Conservation (phyloP, 768 basidiomycete genomes). For the Leccinum variicolor region DNA sequence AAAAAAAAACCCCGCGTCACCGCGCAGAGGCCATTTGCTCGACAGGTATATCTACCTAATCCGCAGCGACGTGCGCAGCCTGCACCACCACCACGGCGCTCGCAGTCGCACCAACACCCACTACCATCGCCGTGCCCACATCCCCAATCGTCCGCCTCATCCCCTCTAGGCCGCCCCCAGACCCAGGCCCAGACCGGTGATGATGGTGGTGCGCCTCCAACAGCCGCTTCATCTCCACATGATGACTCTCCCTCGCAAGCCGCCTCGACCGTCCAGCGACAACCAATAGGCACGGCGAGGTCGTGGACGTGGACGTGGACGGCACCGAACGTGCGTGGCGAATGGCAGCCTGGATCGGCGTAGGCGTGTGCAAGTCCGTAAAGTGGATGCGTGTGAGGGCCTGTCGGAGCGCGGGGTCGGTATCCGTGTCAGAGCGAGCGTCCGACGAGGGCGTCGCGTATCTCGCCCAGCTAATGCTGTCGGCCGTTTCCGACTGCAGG, state of each 20-base stretch:
- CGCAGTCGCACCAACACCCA: conserved; percentile 50
- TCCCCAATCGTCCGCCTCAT: conserved; percentile 85
- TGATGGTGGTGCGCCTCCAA: conserved; percentile 39
- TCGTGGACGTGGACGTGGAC: not conserved
- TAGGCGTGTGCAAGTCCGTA: conserved; percentile 48
- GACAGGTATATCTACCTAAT: not conserved
- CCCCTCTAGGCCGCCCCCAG: conserved; percentile 8
- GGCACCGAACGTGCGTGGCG: conserved; percentile 36
- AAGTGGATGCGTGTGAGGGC: conserved; percentile 65
- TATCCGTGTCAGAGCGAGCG: not conserved
- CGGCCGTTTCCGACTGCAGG: conserved; percentile 81
- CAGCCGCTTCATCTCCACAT: conserved; percentile 63
- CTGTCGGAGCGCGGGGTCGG: conserved; percentile 13
- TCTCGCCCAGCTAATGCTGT: conserved; percentile 69
- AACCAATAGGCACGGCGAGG: conserved; percentile 48
- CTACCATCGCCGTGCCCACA: conserved; percentile 76
- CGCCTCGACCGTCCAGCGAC: conserved; percentile 73
- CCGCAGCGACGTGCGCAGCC: conserved; percentile 37
- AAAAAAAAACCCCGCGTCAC: not conserved
- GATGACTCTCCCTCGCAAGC: conserved; percentile 70
- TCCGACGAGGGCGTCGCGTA: conserved; percentile 40
- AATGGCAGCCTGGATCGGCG: conserved; percentile 57
- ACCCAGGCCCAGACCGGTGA: not conserved
- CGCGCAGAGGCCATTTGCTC: not conserved
- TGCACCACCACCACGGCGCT: conserved; percentile 74